These are phyloP conservation scores for Hypsizygus ulmarius DNA, from an alignment of 1,284 basidiomycete genomes.

Conservation along the genomic window DNA sequence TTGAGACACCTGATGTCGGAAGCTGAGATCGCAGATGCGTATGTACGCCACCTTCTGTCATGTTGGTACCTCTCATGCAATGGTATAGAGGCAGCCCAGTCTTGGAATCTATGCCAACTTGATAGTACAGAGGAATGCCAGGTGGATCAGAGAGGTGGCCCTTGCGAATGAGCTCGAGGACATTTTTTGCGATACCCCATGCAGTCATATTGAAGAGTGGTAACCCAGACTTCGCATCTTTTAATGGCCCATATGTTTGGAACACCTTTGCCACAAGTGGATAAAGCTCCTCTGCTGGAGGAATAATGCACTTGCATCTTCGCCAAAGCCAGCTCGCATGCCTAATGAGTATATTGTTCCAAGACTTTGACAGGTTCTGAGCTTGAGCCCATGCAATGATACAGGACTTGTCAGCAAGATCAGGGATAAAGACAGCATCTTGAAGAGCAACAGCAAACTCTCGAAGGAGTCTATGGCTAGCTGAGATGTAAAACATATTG, in stretches of 20 bases:
- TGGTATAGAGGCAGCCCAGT: slow-evolving; percentile 17
- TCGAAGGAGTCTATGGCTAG: slow-evolving; percentile 26
- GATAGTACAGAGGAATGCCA: slow-evolving; percentile 20
- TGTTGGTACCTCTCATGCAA: slow-evolving; percentile 20
- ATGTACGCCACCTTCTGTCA: slow-evolving; percentile 23
- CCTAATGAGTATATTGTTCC: slow-evolving; percentile 17
- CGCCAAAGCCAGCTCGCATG: slow-evolving; percentile 24
- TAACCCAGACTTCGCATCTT: neutral
- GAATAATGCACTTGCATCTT: slow-evolving; percentile 25
- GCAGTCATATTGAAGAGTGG: neutral
- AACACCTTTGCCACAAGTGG: slow-evolving; percentile 24
- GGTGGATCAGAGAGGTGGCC: slow-evolving; percentile 23
- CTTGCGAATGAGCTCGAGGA: slow-evolving; percentile 1
- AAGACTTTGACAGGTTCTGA: slow-evolving; percentile 19
- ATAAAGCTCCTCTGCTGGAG: slow-evolving; percentile 24
- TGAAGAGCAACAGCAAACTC: slow-evolving; percentile 27
- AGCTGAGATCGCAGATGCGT: slow-evolving; percentile 6
- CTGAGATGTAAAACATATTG: slow-evolving; percentile 31
- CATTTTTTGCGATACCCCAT: slow-evolving; percentile 1
- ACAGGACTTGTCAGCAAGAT: slow-evolving; percentile 21
- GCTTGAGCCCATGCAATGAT: slow-evolving; percentile 24
- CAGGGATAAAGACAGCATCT: slow-evolving; percentile 32
- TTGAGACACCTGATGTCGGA: slow-evolving; percentile 23
- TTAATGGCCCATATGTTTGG: slow-evolving; percentile 11
- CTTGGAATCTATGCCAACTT: slow-evolving; percentile 17